Conservation (phyloP, 768 basidiomycete genomes). For the Hericium rajendrae region DNA sequence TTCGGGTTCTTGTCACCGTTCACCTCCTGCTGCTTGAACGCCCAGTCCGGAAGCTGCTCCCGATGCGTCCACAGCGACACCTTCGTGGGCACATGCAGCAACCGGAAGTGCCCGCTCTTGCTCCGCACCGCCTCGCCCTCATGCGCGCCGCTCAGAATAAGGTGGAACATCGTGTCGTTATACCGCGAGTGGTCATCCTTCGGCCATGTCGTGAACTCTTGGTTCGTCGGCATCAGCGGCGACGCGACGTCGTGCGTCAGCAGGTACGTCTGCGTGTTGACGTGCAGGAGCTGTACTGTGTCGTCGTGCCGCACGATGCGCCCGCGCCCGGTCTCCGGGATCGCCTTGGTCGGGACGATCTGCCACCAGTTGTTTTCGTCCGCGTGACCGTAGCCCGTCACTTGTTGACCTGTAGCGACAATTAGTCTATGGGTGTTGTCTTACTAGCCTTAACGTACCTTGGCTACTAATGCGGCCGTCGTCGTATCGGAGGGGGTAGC, state of each 20-base stretch:
- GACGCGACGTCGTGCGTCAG: constrained; percentile 97
- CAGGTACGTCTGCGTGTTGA: constrained; percentile 72
- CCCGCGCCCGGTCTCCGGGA: constrained; percentile 89
- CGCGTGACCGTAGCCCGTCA: constrained; percentile 89
- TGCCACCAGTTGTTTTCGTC: constrained; percentile 96
- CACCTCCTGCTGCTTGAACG: constrained; percentile 92
- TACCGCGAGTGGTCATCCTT: constrained; percentile 68
- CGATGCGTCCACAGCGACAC: constrained; percentile 92
- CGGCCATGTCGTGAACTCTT: constrained; percentile 92
- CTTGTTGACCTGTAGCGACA: constrained; percentile 67
- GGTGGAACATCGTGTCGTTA: constrained; percentile 84
- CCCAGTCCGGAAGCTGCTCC: constrained; percentile 89
- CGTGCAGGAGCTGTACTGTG: constrained; percentile 79
- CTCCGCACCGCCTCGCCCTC: constrained; percentile 85
- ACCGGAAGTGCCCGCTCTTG: constrained; percentile 87
- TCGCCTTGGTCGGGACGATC: constrained; percentile 87
- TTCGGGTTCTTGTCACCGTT: constrained; percentile 91
- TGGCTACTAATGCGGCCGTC: constrained; percentile 94
- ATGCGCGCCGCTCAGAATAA: constrained; percentile 62
- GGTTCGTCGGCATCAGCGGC: constrained; percentile 94
- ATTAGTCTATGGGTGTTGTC: neutral
- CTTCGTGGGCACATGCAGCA: constrained; percentile 81
- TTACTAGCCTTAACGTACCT: constrained; percentile 33
- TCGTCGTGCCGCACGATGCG: constrained; percentile 88
- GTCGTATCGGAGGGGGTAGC: constrained; percentile 88